Conservation (phyloP, 2,329 filamentous ascomycete species). For the Escovopsis sp. region DNA sequence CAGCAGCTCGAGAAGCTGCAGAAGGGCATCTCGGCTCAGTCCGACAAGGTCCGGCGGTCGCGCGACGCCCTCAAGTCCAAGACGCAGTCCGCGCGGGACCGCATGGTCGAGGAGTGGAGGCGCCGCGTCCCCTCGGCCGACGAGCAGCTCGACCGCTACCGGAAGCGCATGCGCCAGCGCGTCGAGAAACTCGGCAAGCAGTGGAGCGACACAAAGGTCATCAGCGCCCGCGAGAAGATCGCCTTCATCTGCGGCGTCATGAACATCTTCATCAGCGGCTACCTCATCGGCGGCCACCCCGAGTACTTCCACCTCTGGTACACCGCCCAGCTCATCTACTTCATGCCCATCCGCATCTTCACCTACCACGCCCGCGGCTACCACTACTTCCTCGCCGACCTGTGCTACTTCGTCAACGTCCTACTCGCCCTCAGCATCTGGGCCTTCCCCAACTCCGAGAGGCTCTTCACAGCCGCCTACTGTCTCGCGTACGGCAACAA, state of each 20-base stretch:
- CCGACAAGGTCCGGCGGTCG: constrained; percentile 69
- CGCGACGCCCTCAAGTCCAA: constrained; percentile 65
- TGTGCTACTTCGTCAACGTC: constrained; percentile 97
- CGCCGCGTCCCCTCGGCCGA: constrained; percentile 74
- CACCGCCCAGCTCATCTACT: constrained; percentile 72
- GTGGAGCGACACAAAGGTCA: constrained; percentile 81
- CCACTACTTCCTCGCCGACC: constrained; percentile 91
- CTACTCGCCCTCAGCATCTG: constrained; percentile 71
- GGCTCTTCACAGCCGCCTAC: constrained; percentile 81
- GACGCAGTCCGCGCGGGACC: constrained; percentile 66
- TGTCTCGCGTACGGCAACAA: constrained; percentile 95
- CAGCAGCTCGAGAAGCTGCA: constrained; percentile 87
- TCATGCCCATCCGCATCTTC: constrained; percentile 91
- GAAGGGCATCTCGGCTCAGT: constrained; percentile 66
- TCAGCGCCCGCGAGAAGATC: constrained; percentile 83
- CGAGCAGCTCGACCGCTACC: constrained; percentile 84
- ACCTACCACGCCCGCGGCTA: constrained; percentile 84
- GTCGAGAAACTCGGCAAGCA: constrained; percentile 75
- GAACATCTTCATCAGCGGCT: constrained; percentile 95
- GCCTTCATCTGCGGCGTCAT: constrained; percentile 93
- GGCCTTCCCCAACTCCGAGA: constrained; percentile 80
- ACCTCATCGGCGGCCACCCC: constrained; percentile 74
- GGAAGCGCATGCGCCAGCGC: constrained; percentile 69
- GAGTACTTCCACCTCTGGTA: constrained; percentile 91
- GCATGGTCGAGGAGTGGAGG: constrained; percentile 86